Base-by-base conservation (phyloP, 192 early-diverging fungal genomes). In the Backusella tuberculispora region DNA sequence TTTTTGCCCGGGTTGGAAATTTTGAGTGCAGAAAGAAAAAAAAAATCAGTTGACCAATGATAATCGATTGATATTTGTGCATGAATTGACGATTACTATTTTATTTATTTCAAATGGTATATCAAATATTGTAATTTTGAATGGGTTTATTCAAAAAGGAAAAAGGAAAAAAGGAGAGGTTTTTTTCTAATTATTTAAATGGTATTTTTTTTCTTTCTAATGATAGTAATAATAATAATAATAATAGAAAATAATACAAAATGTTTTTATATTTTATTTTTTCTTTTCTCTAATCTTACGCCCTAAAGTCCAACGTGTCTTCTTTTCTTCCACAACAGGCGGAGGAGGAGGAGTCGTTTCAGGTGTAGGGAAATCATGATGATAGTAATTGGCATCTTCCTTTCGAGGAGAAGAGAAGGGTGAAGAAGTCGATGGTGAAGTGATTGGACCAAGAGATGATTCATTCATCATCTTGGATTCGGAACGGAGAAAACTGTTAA, bases 201-300 rank as follows among this genome's bases (percentile, higher is more conserved):
- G 29, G 29, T 2, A 34, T 0, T 1, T 34, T 34, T 34, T 2
- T 34, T 34, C 2, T 34, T 34, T 34, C 29, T 34, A 34, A 34
- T 34, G 2, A 34, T 34, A 34, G 29, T 34, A 34, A 34, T 34
- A 34, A 34, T 34, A 10, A 42, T 21, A 24, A 24, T 60, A 60
- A 26, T 60, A 60, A 19, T 26, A 26, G 6, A 21, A 53, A 53
- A 53, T 8, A 9, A 10, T 8, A 24, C 2, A 26, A 5, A 5
- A 43, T 43, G 42, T 1, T 5, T 9, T 43, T 9, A 9, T 43
- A 43, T 17, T 37, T 45, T 64, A 65, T 43, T 65, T 41, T 21
- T 34, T 42, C 72, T 73, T 73, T 12, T 73, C 72, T 43, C 43
- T 64, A 5, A 47, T 42, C 45, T 64, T 73, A 46, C 72, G 60